These are phyloP conservation scores for Cucumis variabilis DNA, from an alignment of 331 rosid genomes.

Conservation along the genomic window DNA sequence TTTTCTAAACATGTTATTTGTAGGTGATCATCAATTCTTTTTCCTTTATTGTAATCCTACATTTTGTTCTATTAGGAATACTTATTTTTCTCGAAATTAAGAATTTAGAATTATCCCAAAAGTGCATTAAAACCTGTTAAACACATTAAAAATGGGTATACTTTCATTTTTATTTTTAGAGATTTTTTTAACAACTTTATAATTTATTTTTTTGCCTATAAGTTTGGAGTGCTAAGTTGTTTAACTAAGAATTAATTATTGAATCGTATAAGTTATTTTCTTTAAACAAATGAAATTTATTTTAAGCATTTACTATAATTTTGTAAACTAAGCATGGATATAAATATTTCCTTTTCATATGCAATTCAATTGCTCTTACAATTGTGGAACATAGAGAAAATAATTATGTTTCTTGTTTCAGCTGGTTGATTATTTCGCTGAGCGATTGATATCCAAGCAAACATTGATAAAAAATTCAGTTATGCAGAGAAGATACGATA, in stretches of 20 bases:
- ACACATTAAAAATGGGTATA: neutral
- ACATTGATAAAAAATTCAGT: conserved; percentile 78
- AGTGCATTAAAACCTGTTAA: neutral
- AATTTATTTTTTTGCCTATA: neutral
- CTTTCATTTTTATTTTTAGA: neutral
- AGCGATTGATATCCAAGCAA: conserved; percentile 71
- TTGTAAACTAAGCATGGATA: neutral
- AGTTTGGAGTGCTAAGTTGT: neutral
- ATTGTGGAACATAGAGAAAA: conserved; percentile 1
- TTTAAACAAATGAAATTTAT: neutral
- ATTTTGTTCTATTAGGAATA: neutral
- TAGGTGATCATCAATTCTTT: neutral
- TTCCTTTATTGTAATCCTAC: neutral
- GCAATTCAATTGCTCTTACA: neutral
- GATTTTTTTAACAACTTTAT: neutral
- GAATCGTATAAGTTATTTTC: neutral
- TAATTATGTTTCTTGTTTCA: conserved; percentile 50
- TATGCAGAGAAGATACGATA: conserved; percentile 61
- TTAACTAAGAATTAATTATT: neutral
- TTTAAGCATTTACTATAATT: neutral
- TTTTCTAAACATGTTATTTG: neutral
- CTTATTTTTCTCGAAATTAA: neutral
- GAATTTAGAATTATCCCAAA: neutral
- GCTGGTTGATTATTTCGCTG: conserved; percentile 71
- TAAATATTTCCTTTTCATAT: neutral